Base-by-base conservation (phyloP, 257 asterid species). In the Solanum chmielewskii region DNA sequence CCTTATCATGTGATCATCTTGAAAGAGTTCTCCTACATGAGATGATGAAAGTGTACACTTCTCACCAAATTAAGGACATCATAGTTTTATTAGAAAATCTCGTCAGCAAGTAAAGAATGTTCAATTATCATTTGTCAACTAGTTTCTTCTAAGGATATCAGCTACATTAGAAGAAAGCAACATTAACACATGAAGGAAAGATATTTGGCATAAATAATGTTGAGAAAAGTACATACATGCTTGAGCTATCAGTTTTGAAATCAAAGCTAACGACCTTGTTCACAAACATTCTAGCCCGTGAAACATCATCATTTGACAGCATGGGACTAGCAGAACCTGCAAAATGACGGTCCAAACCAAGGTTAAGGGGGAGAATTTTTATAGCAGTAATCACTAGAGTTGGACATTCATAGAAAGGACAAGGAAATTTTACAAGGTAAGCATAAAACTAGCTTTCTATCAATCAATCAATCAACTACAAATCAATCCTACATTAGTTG, bases 271-370 rank as follows among this genome's bases (percentile, higher is more conserved):
- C 82, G 88, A 97, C 90, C 93, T 88, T 89, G 90, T 93, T 92
- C 74, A 95, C 85, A 90, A 97, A 93, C 76, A 76, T 89, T 85
- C 88, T 89, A 35, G 98, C 99, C 87, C 91, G 95, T 14, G 93
- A 92, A 90, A 95, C 98, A 86, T 97, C 98, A 80, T 92, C 94
- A 33, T 82, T 91, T 11, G 99, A 93, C 85, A 97, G 95, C 99
- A 94, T 94, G 56, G 96, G 94, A 85, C 93, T 93, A 31, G 98
- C 99, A 90, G 99, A 96, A 87, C 99, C 99, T 97, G 92, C 90
- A 90, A 56, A 86, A 76, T 84, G 85, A 89, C 45, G 70, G 70
- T 89, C 86, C 86, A 86, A 76, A 86, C 89, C 41, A 70, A 14
- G 78, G 33, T 60, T 44, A 27, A 68, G 21, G 69, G 4, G 27